A percentile compares a stretch with the other conserved stretches of the same genome.
Conservation (phyloP, 441 rosid species). For the Viola pubescens region DNA sequence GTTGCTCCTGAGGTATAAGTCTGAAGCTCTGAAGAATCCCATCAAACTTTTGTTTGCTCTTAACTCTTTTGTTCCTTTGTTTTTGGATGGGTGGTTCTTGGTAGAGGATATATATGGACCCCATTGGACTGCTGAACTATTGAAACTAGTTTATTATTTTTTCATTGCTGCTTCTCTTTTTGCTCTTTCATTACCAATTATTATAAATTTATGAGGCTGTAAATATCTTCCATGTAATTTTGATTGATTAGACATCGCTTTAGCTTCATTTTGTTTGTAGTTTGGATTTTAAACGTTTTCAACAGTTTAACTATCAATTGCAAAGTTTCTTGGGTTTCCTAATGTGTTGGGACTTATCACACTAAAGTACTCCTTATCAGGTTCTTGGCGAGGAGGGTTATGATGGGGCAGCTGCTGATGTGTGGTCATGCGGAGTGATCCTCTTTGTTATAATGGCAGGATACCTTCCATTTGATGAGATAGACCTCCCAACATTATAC, state of each 20-base stretch:
- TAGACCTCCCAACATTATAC: conserved; percentile 72
- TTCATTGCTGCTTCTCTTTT: not conserved
- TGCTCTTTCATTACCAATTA: too few relatives aligned
- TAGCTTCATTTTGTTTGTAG: conserved; percentile 1
- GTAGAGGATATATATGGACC: not conserved
- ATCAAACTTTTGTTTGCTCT: not conserved
- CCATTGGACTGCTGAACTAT: not conserved
- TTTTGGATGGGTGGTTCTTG: not conserved
- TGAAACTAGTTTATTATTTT: not conserved
- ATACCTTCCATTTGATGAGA: conserved; percentile 72
- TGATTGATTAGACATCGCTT: not conserved
- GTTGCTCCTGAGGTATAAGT: conserved; percentile 81
- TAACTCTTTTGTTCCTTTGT: conserved; percentile 3
- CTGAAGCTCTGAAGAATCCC: not conserved
- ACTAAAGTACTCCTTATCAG: conserved; percentile 22
- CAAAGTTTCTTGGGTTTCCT: not conserved
- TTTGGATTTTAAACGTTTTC: not conserved
- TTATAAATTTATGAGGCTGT: too few relatives aligned
- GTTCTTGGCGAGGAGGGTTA: conserved; percentile 72
- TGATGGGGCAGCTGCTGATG: conserved; percentile 86
- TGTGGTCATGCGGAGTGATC: conserved; percentile 95
- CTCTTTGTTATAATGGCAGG: conserved; percentile 90
- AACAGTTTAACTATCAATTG: not conserved
- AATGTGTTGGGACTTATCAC: conserved; percentile 10
- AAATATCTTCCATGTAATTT: not conserved